Base-by-base conservation (phyloP, 768 basidiomycete genomes). In the Multifurca ochricompacta region DNA sequence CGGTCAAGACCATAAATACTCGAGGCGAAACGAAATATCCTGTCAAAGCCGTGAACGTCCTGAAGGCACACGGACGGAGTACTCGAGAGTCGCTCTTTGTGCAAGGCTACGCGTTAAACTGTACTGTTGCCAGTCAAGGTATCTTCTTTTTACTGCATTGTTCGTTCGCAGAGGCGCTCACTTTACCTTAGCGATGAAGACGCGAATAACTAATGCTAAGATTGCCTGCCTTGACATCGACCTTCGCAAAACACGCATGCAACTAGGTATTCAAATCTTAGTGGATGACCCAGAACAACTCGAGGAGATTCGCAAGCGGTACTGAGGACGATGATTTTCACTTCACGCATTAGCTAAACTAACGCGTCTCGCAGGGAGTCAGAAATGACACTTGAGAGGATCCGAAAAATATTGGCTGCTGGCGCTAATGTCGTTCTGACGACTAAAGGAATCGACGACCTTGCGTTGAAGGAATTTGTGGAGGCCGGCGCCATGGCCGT, bases 401-500 rank as follows among this genome's bases (percentile, higher is more conserved):
- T 98, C 62, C 83, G 91, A 59, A 98, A 98, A 76, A 94, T 98
- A 63, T 76, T 99, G 56, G 92, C 85, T 4, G 79, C 95, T 13
- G 96, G 96, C 31, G 96, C 96, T 30, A 98, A 98, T 65, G 96
- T 98, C 57, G 83, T 98, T 37, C 72, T 98, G 52, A 99, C 96
- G 13, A 97, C 96, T 11, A 98, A 98, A 70, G 96, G 96, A 34
- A 99, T 98, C 62, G 96, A 99, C 64, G 96, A 99, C 67, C 77
- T 98, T 16, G 97, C 93, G 69, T 73, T 98, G 63, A 99, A 99
- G 68, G 96, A 98, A 71, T 99, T 98, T 63, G 90, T 98, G 43
- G 96, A 99, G 71, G 94, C 93, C 18, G 96, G 96, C 36, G 95
- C 95, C 1, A 98, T 98, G 88, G 96, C 94, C 40, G 96, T 97